Base-by-base conservation (phyloP, 1,284 basidiomycete species). In the Melampsora larici-populina region DNA sequence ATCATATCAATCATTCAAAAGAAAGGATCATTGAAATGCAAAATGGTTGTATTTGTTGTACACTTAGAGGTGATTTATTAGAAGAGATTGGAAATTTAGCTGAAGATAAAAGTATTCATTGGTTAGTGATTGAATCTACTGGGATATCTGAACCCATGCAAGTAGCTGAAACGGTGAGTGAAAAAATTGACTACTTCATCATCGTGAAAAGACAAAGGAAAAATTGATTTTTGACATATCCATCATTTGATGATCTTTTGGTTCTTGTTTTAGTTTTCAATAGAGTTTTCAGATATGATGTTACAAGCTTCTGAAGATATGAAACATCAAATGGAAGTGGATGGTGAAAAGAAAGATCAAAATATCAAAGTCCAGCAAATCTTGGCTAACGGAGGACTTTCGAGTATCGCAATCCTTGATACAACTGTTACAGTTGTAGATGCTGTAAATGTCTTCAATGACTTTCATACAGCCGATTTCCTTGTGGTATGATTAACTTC, bases 11-110 rank as follows among this genome's bases (percentile, higher is more conserved):
- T 6, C 83, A 85, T 74, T 82, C 82, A 60, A 83, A 85, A 64
- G 86, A 86, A 80, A 83, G 83, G 40, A 81, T 87, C 5, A 84
- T 87, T 0, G 83, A 85, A 81, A 84, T 87, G 83, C 84, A 86
- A 80, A 86, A 85, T 80, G 84, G 83, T 81, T 86, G 86, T 80
- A 86, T 87, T 75, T 86, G 86, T 82, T 86, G 86, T 79, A 87
- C 86, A 0, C 82, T 87, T 1, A 84, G 86, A 48, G 85, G 84
- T 7, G 86, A 87, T 76, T 79, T 87, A 46, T 81, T 87, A n/a
- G 86, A 86, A 76, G 85, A 86, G 78, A 84, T 87, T 17, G 85
- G 85, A 0, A 80, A 80, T 6, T 80, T 87, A 0, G 85, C 86
- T 0, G 82, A 84, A 31, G 80, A 83, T 36, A 81, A 81, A 6